Base-by-base conservation (phyloP, 768 basidiomycete species). In the Obba rivulosa region DNA sequence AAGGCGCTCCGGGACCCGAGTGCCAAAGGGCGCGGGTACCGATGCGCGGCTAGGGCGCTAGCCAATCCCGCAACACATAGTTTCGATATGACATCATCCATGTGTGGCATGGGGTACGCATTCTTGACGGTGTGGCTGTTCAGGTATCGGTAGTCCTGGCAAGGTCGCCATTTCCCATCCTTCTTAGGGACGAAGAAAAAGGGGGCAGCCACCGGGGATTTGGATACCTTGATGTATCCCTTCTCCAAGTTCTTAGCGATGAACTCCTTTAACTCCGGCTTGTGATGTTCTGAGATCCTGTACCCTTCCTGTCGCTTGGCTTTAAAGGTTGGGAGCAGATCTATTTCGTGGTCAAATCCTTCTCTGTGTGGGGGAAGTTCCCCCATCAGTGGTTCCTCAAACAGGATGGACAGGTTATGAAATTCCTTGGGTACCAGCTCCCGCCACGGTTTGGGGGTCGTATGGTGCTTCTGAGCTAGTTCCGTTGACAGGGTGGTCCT, bases 311-410 rank as follows among this genome's bases (percentile, higher is more conserved):
- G 45, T 11, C 47, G 37, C 14, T 36, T 28, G 0, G 65, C 61
- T 11, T 55, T 51, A 2, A 51, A 49, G 18, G 54, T 65, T 0
- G 56, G 52, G 7, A 57, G 56, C 1, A 70, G 53, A 13, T 70
- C 53, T 25, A 72, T 72, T 5, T 56, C 55, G 25, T 66, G 62
- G 45, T 74, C 69, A 56, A 62, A 72, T 2, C 54, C 47, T 1
- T 58, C 48, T 37, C 59, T 56, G 4, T 49, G 50, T 3, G 69
- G 66, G 2, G 73, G 62, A 21, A 57, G 56, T 17, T 65, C 55
- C 1, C 61, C 56, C 9, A 56, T 42, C 13, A 39, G 22, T 9
- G 59, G 52, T 5, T 49, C 50, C 42, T 69, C 69, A 1, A 68
- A 60, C 14, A 51, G 55, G 42, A 51, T 43, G 45, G 55, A 69